Percentiles rank a stretch among this genome's conserved stretches.
Evolutionary conservation across 768 basidiomycete species (phyloP).

Genomic region (Leccinum subtestaceum): DNA sequence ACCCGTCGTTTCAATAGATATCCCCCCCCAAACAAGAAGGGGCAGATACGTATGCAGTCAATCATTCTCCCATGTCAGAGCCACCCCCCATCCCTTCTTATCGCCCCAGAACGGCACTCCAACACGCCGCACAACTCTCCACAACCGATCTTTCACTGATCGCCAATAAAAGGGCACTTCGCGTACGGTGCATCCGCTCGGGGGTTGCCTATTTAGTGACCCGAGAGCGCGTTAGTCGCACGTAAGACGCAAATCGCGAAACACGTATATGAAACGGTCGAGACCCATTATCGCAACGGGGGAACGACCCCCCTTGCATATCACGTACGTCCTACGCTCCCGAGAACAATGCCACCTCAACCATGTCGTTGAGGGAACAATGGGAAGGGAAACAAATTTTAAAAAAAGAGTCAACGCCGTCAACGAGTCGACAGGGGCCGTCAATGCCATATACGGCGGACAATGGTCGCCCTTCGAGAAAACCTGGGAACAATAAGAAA

Average conservation of each 20-base stretch:
- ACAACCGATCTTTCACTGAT: conserved; percentile 52
- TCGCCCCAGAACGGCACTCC: conserved; percentile 32
- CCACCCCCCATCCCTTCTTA: not conserved
- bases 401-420: not conserved
- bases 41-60: not conserved
- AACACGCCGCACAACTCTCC: conserved; percentile 47
- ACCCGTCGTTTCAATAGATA: not conserved
- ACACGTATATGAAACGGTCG: conserved; percentile 1
- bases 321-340: conserved; percentile 8
- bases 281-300: not conserved
- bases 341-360: conserved; percentile 16
- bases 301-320: not conserved
- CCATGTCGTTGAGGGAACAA: conserved; percentile 7
- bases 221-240: conserved; percentile 8
- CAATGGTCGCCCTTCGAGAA: conserved; percentile 16
- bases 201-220: conserved; percentile 36
- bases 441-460: conserved; percentile 17
- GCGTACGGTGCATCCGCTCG: conserved; percentile 37
- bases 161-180: conserved; percentile 43
- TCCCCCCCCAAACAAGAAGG: not conserved
- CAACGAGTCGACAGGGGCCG: conserved; percentile 4
- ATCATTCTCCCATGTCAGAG: not conserved
- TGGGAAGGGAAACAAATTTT: not conserved
- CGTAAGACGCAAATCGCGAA: conserved; percentile 7
- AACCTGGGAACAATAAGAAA: conserved; percentile 14